Percentiles rank a stretch among this genome's conserved stretches.
phyloP scores from a whole-genome alignment of 345 rosid species.

The Aurinia saxatilis region DNA sequence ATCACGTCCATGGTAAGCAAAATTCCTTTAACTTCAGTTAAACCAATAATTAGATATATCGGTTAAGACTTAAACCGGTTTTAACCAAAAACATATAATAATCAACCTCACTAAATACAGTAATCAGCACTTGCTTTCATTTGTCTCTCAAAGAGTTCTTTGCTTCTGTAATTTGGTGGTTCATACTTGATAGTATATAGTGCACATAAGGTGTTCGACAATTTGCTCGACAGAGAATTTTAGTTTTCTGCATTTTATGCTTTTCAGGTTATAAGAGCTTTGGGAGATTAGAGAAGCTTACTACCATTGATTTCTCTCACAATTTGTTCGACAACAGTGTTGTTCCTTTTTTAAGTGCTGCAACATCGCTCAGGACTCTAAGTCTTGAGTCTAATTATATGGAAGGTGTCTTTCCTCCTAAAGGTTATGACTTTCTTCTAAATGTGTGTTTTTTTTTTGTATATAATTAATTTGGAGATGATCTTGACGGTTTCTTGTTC shows the following conservation, averaged over 20 bases:
- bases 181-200: neutral
- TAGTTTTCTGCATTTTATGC: neutral
- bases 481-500: neutral
- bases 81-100: neutral
- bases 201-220: constrained; percentile 15
- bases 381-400: constrained; percentile 11
- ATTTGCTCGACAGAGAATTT: neutral
- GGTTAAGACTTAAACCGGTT: neutral
- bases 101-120: too few relatives aligned
- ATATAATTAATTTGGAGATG: neutral
- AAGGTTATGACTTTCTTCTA: neutral
- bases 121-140: too few relatives aligned
- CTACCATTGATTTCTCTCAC: neutral
- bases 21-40: too few relatives aligned
- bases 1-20: constrained; percentile 9
- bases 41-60: neutral
- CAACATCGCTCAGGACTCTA: constrained; percentile 1
- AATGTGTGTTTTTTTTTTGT: neutral
- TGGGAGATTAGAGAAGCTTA: constrained; percentile 3
- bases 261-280: constrained; percentile 12
- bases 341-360: constrained; percentile 11
- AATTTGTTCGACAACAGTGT: constrained; percentile 17
- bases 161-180: neutral
- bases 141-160: too few relatives aligned
- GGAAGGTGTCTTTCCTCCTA: constrained; percentile 21